phyloP scores from a whole-genome alignment of 345 rosid genomes.

The Brassica rapa region DNA sequence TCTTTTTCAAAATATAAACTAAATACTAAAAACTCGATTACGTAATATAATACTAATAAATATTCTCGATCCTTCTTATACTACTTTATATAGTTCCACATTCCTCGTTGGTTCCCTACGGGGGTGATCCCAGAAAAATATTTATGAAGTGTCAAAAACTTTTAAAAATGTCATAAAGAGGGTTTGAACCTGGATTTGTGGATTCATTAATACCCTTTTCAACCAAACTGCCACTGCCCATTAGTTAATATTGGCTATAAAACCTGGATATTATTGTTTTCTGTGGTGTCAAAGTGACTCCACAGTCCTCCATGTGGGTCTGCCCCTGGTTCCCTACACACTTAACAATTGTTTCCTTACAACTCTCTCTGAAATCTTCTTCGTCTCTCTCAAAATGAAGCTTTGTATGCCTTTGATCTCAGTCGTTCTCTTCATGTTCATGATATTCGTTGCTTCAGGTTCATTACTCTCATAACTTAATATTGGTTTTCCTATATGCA shows the following conservation, averaged over 20 bases:
- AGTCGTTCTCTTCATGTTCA: slow-evolving; percentile 28
- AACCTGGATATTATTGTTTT: no score
- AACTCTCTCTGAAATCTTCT: background rate
- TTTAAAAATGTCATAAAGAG: no score
- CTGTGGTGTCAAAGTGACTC: no score
- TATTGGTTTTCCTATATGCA: background rate
- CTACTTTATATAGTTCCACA: slow-evolving; percentile 24
- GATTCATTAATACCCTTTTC: no score
- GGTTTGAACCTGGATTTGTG: no score
- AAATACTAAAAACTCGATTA: background rate
- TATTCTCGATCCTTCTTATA: slow-evolving; percentile 16
- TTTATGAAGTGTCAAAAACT: no score
- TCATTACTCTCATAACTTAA: background rate
- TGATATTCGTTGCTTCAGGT: slow-evolving; percentile 41
- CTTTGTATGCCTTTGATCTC: slow-evolving; percentile 38
- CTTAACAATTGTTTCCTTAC: background rate
- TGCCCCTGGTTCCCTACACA: background rate
- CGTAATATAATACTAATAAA: background rate
- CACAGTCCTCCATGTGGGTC: no score
- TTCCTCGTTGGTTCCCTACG: background rate
- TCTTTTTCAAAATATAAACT: background rate
- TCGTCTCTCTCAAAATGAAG: slow-evolving; percentile 28
- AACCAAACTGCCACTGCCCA: no score
- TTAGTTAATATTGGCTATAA: no score
- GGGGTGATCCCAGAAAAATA: no score